Conservation (phyloP, 1,139 yeast species). For the Wickerhamomyces sp. region DNA sequence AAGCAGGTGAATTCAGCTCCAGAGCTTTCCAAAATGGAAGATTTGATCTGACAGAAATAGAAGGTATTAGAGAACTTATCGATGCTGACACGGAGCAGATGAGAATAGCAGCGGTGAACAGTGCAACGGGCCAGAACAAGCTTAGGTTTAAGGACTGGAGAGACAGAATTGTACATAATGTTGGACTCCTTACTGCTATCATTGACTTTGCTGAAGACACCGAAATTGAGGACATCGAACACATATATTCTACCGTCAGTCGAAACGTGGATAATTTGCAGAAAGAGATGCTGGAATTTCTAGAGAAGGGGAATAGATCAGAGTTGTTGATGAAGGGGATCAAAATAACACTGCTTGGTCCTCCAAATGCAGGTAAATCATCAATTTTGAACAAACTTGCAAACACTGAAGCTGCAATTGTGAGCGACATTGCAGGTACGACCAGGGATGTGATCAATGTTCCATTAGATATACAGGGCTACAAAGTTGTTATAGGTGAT, state of each 20-base stretch:
- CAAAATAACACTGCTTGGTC: conserved; percentile 70
- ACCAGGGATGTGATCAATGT: conserved; percentile 87
- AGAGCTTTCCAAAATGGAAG: conserved; percentile 76
- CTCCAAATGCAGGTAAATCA: conserved; percentile 96
- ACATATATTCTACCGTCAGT: conserved; percentile 46
- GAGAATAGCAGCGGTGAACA: conserved; percentile 64
- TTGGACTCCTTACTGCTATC: conserved; percentile 78
- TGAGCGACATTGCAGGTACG: conserved; percentile 89
- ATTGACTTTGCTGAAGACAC: conserved; percentile 97
- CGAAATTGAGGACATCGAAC: conserved; percentile 59
- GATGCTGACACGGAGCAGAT: conserved; percentile 95
- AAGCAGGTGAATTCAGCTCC: conserved; percentile 86
- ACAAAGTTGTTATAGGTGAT: conserved; percentile 78
- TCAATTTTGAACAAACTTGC: conserved; percentile 72
- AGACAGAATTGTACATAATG: conserved; percentile 50
- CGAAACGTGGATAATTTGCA: conserved; percentile 37
- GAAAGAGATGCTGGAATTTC: conserved; percentile 41
- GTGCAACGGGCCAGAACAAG: conserved; percentile 67
- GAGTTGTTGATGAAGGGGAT: conserved; percentile 72
- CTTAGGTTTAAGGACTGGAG: conserved; percentile 63
- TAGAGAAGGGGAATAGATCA: conserved; percentile 50
- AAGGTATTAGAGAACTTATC: conserved; percentile 83
- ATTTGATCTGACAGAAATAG: conserved; percentile 73
- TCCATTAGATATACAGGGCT: conserved; percentile 78
- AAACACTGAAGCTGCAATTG: conserved; percentile 82